Conservation (phyloP, 108 stramenopile genomes). For the Cyclotella atomus region DNA sequence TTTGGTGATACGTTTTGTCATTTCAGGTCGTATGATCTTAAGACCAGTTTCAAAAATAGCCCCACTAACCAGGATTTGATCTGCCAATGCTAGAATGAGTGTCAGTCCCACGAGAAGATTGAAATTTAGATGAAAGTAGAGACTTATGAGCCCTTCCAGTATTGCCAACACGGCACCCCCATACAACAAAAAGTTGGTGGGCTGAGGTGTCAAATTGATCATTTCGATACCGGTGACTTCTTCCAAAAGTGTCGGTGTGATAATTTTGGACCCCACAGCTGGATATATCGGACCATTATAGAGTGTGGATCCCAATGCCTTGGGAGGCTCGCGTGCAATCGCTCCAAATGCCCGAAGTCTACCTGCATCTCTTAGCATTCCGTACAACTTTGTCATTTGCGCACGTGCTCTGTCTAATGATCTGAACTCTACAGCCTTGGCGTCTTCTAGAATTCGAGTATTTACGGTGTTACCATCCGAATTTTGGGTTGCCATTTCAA, state of each 20-base stretch:
- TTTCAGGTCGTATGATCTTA: constrained; percentile 60
- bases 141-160: constrained; percentile 62
- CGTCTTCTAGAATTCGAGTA: constrained; percentile 41
- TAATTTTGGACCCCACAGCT: constrained; percentile 68
- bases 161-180: constrained; percentile 67
- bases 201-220: constrained; percentile 76
- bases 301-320: constrained; percentile 6
- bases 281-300: constrained; percentile 43
- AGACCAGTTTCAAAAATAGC: constrained; percentile 76
- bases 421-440: constrained; percentile 53
- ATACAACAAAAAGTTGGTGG: constrained; percentile 71
- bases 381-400: constrained; percentile 84
- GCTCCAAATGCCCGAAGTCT: constrained; percentile 71
- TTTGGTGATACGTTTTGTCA: constrained; percentile 72
- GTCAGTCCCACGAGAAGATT: constrained; percentile 71
- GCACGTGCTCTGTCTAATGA: constrained; percentile 57
- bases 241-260: constrained; percentile 72
- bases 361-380: constrained; percentile 52
- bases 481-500: constrained; percentile 68
- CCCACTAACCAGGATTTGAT: constrained; percentile 75
- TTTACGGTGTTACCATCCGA: constrained; percentile 65
- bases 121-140: constrained; percentile 56
- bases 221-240: constrained; percentile 72
- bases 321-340: constrained; percentile 33
- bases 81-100: constrained; percentile 54